Evolutionary conservation across 768 basidiomycete species (phyloP).

Genomic region (Rhodotorula graminis): DNA sequence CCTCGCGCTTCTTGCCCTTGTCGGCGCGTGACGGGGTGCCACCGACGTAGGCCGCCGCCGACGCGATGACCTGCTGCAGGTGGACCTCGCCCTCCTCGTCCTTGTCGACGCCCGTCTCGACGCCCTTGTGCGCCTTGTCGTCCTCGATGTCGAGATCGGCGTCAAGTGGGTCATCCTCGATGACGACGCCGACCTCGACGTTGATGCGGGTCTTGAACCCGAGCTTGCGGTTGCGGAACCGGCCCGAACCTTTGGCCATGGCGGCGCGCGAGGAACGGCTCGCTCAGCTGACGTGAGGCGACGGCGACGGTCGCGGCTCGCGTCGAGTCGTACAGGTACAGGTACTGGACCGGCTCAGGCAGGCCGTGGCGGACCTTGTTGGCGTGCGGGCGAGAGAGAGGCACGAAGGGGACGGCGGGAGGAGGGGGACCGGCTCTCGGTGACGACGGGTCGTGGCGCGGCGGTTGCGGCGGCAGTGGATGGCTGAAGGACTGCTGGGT

Average conservation of each 20-base stretch:
- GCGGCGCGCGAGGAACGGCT: not conserved
- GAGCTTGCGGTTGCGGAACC: constrained; percentile 45
- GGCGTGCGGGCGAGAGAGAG: not conserved
- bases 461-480: not conserved
- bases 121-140: constrained; percentile 24
- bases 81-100: constrained; percentile 49
- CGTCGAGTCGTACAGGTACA: not conserved
- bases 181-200: constrained; percentile 39
- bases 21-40: constrained; percentile 1
- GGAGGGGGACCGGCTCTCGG: not conserved
- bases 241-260: constrained; percentile 39
- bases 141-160: constrained; percentile 25
- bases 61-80: constrained; percentile 50
- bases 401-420: not conserved
- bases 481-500: not conserved
- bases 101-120: constrained; percentile 45
- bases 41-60: constrained; percentile 47
- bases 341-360: not conserved
- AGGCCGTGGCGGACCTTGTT: not conserved
- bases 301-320: not conserved
- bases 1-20: constrained; percentile 49
- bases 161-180: constrained; percentile 38
- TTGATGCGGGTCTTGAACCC: constrained; percentile 43
- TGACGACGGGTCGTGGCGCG: not conserved
- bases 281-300: not conserved